These are phyloP conservation scores for Talaromyces sp. DNA, from an alignment of 2,329 filamentous ascomycete species.

Conservation along the genomic window DNA sequence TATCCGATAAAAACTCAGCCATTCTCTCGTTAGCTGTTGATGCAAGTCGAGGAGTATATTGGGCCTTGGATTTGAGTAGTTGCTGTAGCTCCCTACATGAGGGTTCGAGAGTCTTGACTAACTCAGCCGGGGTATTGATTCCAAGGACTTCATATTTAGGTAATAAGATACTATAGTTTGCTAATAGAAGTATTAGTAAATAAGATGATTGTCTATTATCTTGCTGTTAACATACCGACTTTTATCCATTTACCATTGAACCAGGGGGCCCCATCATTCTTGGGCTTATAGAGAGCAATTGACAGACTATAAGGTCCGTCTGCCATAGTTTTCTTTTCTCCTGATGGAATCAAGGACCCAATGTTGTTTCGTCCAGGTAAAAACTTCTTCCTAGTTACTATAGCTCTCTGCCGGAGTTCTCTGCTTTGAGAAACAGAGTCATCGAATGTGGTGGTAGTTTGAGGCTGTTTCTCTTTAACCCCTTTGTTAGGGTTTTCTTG, in stretches of 20 bases:
- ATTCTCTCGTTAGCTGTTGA: neutral
- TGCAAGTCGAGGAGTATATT: neutral
- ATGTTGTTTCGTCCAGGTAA: neutral
- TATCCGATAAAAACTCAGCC: neutral
- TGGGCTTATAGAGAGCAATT: too few relatives aligned
- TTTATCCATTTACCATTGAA: too few relatives aligned
- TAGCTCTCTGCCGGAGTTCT: neutral
- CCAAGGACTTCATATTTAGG: too few relatives aligned
- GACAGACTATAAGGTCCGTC: too few relatives aligned
- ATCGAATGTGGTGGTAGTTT: neutral
- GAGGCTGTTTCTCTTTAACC: neutral
- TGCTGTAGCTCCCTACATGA: neutral
- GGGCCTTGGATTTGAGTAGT: neutral
- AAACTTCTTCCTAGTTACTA: neutral
- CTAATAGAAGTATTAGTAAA: too few relatives aligned
- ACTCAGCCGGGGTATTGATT: neutral
- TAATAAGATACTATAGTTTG: too few relatives aligned
- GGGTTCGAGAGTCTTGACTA: neutral
- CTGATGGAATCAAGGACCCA: neutral
- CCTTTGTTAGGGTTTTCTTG: neutral
- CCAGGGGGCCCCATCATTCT: too few relatives aligned
- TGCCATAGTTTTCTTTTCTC: too few relatives aligned
- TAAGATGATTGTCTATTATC: too few relatives aligned
- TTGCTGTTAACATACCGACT: too few relatives aligned
- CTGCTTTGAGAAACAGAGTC: neutral